Conservation (phyloP, 306 rosid genomes). For the Hippophae tibetana region DNA sequence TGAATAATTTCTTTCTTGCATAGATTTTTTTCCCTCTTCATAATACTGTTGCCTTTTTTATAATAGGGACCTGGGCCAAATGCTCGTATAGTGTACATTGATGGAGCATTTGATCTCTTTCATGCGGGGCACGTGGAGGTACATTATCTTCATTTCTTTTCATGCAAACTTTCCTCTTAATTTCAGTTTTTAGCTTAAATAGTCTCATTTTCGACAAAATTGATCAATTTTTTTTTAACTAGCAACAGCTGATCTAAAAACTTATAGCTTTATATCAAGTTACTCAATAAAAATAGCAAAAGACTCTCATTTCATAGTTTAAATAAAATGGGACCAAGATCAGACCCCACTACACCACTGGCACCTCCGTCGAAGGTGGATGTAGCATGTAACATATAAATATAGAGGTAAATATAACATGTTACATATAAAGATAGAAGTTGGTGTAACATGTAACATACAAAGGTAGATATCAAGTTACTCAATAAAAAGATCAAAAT, state of each 20-base stretch:
- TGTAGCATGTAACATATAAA: too few species aligned
- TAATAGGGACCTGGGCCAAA: constrained; percentile 87
- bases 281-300: too few species aligned
- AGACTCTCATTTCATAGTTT: too few species aligned
- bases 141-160: not conserved
- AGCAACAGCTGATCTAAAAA: not conserved
- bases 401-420: too few species aligned
- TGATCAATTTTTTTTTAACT: not conserved
- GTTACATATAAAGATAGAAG: too few species aligned
- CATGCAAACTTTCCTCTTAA: not conserved
- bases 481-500: too few species aligned
- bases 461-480: too few species aligned
- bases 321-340: too few species aligned
- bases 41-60: constrained; percentile 14
- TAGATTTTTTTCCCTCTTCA: not conserved
- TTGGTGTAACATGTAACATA: too few species aligned
- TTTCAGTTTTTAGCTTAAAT: not conserved
- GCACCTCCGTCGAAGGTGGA: too few species aligned
- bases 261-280: too few species aligned
- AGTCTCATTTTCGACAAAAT: not conserved
- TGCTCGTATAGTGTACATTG: constrained; percentile 89
- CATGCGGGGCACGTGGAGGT: constrained; percentile 99
- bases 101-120: constrained; percentile 98
- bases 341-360: too few species aligned
- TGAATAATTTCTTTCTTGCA: not conserved